Evolutionary conservation across 345 rosid species (phyloP), one percentile per base, ranked within the genome.

Genomic region (Populus davidiana): DNA sequence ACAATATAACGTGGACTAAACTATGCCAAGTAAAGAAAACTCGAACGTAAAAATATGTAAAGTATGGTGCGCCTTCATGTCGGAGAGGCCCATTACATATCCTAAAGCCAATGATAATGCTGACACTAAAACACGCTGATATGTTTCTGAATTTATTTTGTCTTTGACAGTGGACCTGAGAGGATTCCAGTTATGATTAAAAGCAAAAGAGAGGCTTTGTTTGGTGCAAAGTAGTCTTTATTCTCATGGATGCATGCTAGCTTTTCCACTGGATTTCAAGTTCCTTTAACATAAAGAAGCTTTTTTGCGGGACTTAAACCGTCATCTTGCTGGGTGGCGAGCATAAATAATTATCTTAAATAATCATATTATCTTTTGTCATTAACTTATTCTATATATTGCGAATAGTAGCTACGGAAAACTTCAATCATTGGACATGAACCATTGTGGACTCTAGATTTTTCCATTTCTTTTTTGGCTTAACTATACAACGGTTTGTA

Each of bases 231-330:
- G 25, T n/a, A 38, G 59, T 54, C 12, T 35, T 13, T 17, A 41
- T 73, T 54, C 33, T 5, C 16, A 23, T 17, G 27, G 1, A 62
- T 39, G 14, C 44, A 41, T 7, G 3, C 21, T 25, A 0, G 69
- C 38, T 62, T 3, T 9, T 61, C 62, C 70, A 74, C 77, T 76
- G 67, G 61, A 11, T 77, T 62, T 43, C 74, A 56, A 39, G 39
- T 13, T 77, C 31, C 49, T 12, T 6, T n/a, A 23, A 8, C 38
- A 23, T 2, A 21, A 49, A 36, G 27, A 13, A 21, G 5, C 69
- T 65, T 50, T 66, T 7, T 43, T 50, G 5, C 39, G 74, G 69
- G 69, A 23, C 43, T 20, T 33, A 25, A 21, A n/a, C 39, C 5
- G 29, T 3, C 47, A 50, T 50, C 47, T 1, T 61, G n/a, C 8